Conservation (phyloP, 2,329 filamentous ascomycete genomes). For the Aspergillus awamori region DNA sequence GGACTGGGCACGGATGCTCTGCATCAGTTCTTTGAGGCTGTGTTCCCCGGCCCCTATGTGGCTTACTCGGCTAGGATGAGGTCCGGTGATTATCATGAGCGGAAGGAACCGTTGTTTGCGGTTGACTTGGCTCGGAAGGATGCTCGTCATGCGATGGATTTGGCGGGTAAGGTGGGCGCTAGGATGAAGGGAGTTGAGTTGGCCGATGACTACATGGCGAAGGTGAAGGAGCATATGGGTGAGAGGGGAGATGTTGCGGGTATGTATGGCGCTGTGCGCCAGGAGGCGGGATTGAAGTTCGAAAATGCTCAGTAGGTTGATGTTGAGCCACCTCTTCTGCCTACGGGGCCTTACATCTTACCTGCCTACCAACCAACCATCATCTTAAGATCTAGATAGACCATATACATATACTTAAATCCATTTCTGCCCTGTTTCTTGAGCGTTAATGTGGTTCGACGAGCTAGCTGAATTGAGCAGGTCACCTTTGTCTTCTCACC, state of each 20-base stretch:
- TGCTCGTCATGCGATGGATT: constrained; percentile 1
- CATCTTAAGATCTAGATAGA: not conserved
- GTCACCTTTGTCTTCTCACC: too few species aligned
- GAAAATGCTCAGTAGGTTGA: constrained; percentile 52
- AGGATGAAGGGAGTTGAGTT: not conserved
- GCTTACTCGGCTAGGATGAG: constrained; percentile 4
- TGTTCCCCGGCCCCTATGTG: constrained; percentile 7
- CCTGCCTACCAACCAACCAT: too few species aligned
- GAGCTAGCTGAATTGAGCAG: too few species aligned
- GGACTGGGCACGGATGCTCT: constrained; percentile 1
- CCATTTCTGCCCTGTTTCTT: too few species aligned
- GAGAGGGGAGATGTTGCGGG: constrained; percentile 69
- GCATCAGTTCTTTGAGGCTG: constrained; percentile 5
- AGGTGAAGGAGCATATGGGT: constrained; percentile 10
- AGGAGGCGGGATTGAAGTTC: constrained; percentile 70
- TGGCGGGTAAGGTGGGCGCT: not conserved
- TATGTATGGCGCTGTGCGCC: constrained; percentile 74
- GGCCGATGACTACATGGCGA: constrained; percentile 10
- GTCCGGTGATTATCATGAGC: not conserved
- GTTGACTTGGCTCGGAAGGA: not conserved
- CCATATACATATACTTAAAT: too few species aligned
- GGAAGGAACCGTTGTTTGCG: constrained; percentile 2
- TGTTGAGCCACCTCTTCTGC: too few species aligned
- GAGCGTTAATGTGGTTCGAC: too few species aligned
- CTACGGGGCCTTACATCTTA: too few species aligned